phyloP scores from a whole-genome alignment of 208 protist species.

The Trypanosoma scelopori region DNA sequence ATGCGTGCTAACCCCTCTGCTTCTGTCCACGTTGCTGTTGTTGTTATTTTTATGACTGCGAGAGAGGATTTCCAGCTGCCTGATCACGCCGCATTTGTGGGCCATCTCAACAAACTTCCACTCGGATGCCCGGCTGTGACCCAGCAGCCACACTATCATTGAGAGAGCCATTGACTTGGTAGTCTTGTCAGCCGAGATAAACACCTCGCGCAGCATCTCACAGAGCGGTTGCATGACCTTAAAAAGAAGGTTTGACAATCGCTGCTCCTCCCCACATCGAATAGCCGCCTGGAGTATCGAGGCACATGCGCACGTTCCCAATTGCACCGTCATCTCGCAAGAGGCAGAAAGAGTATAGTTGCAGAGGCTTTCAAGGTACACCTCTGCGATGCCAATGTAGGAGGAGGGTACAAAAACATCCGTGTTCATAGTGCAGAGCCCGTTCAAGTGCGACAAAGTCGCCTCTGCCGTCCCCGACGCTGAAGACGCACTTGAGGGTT shows the following conservation, averaged over 20 bases:
- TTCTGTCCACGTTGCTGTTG: background rate
- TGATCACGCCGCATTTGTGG: slow-evolving; percentile 64
- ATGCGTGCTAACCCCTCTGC: too few relatives aligned
- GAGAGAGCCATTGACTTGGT: slow-evolving; percentile 80
- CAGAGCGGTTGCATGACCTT: slow-evolving; percentile 70
- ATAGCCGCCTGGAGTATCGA: slow-evolving; percentile 70
- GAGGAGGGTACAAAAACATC: slow-evolving; percentile 34
- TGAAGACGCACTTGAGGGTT: background rate
- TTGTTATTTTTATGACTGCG: background rate
- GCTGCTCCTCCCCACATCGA: slow-evolving; percentile 29
- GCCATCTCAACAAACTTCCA: slow-evolving; percentile 56
- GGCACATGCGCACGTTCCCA: slow-evolving; percentile 77
- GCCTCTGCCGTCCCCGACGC: background rate
- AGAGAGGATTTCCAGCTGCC: slow-evolving; percentile 42
- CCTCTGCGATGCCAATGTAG: slow-evolving; percentile 61
- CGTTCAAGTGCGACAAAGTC: background rate
- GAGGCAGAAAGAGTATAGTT: slow-evolving; percentile 53
- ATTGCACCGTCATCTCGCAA: slow-evolving; percentile 78
- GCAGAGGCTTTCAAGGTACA: slow-evolving; percentile 74
- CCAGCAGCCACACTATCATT: slow-evolving; percentile 86
- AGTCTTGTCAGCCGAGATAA: slow-evolving; percentile 69
- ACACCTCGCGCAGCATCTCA: slow-evolving; percentile 73
- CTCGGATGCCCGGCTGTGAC: slow-evolving; percentile 42
- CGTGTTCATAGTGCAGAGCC: slow-evolving; percentile 39
- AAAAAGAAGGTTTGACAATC: slow-evolving; percentile 33